Conservation (phyloP, 2,329 filamentous ascomycete genomes). For the Metarhizium humberi region DNA sequence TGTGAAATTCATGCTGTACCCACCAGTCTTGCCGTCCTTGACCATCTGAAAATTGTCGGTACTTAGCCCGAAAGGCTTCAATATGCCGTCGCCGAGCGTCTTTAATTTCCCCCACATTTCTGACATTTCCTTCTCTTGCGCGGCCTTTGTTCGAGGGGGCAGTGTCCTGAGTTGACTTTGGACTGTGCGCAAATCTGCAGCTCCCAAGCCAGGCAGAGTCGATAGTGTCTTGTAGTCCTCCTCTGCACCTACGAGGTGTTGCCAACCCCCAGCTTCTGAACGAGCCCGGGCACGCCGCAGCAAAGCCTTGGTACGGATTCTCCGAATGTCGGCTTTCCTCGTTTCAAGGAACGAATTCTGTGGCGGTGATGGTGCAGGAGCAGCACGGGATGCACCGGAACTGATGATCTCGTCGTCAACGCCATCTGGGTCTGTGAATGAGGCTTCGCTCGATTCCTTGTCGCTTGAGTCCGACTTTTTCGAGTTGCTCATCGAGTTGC, state of each 20-base stretch:
- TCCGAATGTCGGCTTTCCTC: constrained; percentile 51
- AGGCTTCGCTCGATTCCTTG: neutral
- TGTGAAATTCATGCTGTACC: constrained; percentile 88
- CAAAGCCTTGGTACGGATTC: constrained; percentile 75
- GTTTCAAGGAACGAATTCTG: constrained; percentile 9
- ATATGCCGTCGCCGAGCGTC: constrained; percentile 78
- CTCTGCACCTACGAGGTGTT: constrained; percentile 64
- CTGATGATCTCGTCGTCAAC: constrained; percentile 52
- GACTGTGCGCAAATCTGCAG: constrained; percentile 60
- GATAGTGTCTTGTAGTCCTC: constrained; percentile 69
- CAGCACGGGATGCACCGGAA: constrained; percentile 43
- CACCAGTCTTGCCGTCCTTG: constrained; percentile 80
- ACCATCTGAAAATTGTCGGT: constrained; percentile 94
- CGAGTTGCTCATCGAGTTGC: constrained; percentile 8
- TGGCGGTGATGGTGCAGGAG: constrained; percentile 20
- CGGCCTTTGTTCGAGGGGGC: constrained; percentile 60
- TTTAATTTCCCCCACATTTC: constrained; percentile 99
- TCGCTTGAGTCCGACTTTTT: constrained; percentile 27
- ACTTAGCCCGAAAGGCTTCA: constrained; percentile 88
- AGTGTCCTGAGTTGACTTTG: constrained; percentile 55
- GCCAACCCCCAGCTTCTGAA: constrained; percentile 67
- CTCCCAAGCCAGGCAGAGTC: constrained; percentile 44
- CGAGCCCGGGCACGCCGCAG: constrained; percentile 69
- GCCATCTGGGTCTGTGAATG: constrained; percentile 30
- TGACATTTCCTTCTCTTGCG: constrained; percentile 77